Conservation (phyloP, 179 eudicot species). For the Vitellaria paradoxa region DNA sequence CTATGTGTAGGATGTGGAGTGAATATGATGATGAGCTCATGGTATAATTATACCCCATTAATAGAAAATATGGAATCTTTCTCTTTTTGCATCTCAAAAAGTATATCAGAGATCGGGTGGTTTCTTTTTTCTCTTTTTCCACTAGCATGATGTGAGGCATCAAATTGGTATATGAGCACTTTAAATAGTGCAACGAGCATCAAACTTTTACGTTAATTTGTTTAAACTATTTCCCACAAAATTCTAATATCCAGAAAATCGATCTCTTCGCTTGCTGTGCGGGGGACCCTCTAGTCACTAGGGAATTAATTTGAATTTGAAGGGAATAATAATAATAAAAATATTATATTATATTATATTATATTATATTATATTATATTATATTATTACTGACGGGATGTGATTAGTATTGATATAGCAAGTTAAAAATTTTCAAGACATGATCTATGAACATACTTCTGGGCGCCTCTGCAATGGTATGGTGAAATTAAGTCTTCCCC, state of each 20-base stretch:
- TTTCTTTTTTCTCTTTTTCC: neutral
- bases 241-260: neutral
- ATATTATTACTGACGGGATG: too few relatives aligned
- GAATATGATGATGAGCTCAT: too few relatives aligned
- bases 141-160: neutral
- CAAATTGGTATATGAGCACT: neutral
- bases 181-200: neutral
- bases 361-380: too few relatives aligned
- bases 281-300: neutral
- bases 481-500: slow-evolving; percentile 93
- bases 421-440: slow-evolving; percentile 95
- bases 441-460: slow-evolving; percentile 92
- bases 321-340: too few relatives aligned
- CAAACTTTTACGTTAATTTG: neutral
- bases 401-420: too few relatives aligned
- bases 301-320: neutral
- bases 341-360: too few relatives aligned
- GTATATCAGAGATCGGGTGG: neutral
- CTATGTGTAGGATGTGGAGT: too few relatives aligned
- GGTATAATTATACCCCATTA: neutral
- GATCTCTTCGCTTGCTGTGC: neutral
- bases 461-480: slow-evolving; percentile 95
- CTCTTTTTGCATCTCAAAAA: neutral
- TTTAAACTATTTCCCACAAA: neutral
- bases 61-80: neutral